Percentiles rank a stretch among this genome's conserved stretches.
These are phyloP conservation scores for Bacterosira constricta DNA, from an alignment of 108 stramenopile genomes.

Conservation along the genomic window DNA sequence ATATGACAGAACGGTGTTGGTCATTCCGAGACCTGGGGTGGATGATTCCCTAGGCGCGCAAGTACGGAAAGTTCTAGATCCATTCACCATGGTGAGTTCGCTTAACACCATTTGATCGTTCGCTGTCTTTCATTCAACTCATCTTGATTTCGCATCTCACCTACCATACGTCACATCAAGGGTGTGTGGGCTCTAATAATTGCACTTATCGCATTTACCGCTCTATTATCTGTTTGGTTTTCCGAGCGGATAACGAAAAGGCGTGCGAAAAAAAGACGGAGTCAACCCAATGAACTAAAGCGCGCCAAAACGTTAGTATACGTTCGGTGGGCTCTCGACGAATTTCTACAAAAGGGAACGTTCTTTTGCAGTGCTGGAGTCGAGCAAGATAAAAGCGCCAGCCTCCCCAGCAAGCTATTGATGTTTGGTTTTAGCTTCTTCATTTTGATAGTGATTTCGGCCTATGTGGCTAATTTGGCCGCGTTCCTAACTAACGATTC, in stretches of 20 bases:
- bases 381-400: slow-evolving; percentile 17
- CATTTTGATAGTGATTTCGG: slow-evolving; percentile 21
- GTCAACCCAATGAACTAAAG: too few species aligned
- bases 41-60: not conserved
- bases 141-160: too few species aligned
- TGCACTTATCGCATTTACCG: too few species aligned
- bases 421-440: slow-evolving; percentile 37
- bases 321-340: not conserved
- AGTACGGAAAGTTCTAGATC: slow-evolving; percentile 17
- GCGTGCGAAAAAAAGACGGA: too few species aligned
- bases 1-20: slow-evolving; percentile 30
- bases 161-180: too few species aligned
- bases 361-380: slow-evolving; percentile 31
- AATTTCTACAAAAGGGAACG: slow-evolving; percentile 3
- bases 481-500: slow-evolving; percentile 13
- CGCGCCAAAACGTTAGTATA: not conserved
- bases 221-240: too few species aligned
- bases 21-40: slow-evolving; percentile 7
- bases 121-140: too few species aligned
- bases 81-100: slow-evolving; percentile 10
- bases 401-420: slow-evolving; percentile 9
- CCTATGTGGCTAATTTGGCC: slow-evolving; percentile 30
- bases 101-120: too few species aligned
- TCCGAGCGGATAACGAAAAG: too few species aligned
- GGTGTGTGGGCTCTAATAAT: too few species aligned